Evolutionary conservation across 495 filamentous ascomycete genomes (phyloP).

Genomic region (Neurospora sublineolata): DNA sequence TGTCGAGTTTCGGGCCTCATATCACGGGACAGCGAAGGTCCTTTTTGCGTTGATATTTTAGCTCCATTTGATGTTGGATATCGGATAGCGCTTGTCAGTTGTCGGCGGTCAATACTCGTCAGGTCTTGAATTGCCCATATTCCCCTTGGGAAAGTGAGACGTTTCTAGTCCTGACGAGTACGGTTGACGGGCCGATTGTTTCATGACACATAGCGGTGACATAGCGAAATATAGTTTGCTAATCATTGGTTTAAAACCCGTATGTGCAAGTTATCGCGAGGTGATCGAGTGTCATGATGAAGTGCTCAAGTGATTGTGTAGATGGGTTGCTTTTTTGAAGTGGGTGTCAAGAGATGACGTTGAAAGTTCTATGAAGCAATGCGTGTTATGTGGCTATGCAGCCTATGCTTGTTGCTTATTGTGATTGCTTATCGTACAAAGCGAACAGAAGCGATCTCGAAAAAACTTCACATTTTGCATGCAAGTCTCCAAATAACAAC

Average conservation of each 20-base stretch:
- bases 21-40: background rate
- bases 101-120: background rate
- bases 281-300: background rate
- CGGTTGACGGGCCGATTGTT: background rate
- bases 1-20: background rate
- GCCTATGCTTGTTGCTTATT: accelerated
- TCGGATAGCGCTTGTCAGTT: background rate
- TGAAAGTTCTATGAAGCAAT: background rate
- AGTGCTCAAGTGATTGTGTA: background rate
- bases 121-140: no score
- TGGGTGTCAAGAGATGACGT: background rate
- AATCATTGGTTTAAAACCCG: background rate
- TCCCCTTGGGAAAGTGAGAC: no score
- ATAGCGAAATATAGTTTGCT: background rate
- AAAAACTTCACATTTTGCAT: background rate
- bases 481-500: background rate
- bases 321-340: background rate
- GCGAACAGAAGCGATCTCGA: background rate
- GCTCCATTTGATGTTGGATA: background rate
- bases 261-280: background rate
- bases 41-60: background rate
- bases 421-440: background rate
- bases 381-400: background rate
- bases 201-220: no score
- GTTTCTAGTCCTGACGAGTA: no score